phyloP scores from a whole-genome alignment of 2,329 filamentous ascomycete species.

The Aschersonia sp. region DNA sequence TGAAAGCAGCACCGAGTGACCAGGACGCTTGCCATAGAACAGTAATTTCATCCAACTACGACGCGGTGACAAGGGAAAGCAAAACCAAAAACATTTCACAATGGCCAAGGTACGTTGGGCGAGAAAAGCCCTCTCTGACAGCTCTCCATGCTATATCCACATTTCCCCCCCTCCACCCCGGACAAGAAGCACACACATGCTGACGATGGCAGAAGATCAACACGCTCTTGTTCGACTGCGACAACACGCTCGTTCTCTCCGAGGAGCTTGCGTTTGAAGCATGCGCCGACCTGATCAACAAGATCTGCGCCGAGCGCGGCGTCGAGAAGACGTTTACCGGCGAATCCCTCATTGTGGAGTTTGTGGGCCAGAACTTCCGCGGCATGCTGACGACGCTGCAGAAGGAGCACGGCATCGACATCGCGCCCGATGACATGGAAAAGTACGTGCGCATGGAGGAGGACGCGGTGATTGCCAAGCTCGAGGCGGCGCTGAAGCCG shows the following conservation, averaged over 20 bases:
- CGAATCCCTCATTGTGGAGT: constrained; percentile 65
- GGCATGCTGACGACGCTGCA: constrained; percentile 74
- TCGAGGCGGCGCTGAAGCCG: constrained; percentile 50
- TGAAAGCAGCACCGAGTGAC: too few species aligned
- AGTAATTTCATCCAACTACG: neutral
- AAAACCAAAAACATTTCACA: neutral
- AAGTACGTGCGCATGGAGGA: constrained; percentile 64
- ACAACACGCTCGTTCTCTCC: constrained; percentile 89
- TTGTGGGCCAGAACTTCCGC: constrained; percentile 89
- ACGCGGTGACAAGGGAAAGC: neutral
- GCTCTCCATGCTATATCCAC: neutral
- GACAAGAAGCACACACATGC: neutral
- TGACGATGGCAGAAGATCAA: constrained; percentile 33
- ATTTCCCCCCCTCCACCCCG: neutral
- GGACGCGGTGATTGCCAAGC: constrained; percentile 69
- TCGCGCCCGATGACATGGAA: constrained; percentile 55
- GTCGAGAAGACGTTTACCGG: constrained; percentile 60
- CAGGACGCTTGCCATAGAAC: too few species aligned
- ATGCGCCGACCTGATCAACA: constrained; percentile 77
- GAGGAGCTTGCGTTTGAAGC: constrained; percentile 86
- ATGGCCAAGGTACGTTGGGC: constrained; percentile 2
- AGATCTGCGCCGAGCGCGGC: constrained; percentile 56
- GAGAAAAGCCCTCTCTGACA: neutral
- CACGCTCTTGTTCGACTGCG: constrained; percentile 59
- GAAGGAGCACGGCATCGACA: constrained; percentile 58